phyloP scores from a whole-genome alignment of 2,329 filamentous ascomycete species.

The Pezicula radicicola region DNA sequence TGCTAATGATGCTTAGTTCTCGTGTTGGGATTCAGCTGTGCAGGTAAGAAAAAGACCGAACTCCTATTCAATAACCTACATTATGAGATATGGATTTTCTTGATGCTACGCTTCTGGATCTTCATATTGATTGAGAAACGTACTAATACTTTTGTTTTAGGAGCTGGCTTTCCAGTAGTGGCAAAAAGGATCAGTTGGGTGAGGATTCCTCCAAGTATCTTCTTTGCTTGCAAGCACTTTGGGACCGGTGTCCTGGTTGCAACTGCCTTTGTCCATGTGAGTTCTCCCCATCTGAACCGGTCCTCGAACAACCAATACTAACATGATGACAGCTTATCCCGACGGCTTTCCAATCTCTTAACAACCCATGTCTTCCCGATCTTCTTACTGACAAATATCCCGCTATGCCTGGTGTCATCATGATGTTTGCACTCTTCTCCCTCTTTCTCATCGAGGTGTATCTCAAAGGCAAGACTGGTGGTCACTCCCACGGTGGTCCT shows the following conservation, averaged over 20 bases:
- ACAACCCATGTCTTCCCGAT: slow-evolving; percentile 55
- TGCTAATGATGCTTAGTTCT: slow-evolving; percentile 3
- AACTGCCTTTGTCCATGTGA: slow-evolving; percentile 71
- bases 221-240: slow-evolving; percentile 69
- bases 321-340: slow-evolving; percentile 47
- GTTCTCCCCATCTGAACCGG: neutral
- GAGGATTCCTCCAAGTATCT: slow-evolving; percentile 51
- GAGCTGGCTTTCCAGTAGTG: slow-evolving; percentile 55
- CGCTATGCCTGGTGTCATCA: slow-evolving; percentile 45
- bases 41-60: no score
- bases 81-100: no score
- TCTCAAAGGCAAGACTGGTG: slow-evolving; percentile 34
- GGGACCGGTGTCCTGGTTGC: slow-evolving; percentile 79
- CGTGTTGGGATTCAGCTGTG: slow-evolving; percentile 3
- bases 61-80: no score
- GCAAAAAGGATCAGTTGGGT: slow-evolving; percentile 43
- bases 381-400: slow-evolving; percentile 44
- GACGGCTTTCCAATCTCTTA: slow-evolving; percentile 65
- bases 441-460: slow-evolving; percentile 54
- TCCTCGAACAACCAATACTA: slow-evolving; percentile 6
- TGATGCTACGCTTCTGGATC: slow-evolving; percentile 1
- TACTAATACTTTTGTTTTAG: slow-evolving; percentile 51
- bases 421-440: slow-evolving; percentile 39
- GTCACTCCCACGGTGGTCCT: slow-evolving; percentile 13
- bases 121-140: slow-evolving; percentile 6